Conservation (phyloP, 768 basidiomycete genomes). For the Hortiboletus flavorubellus region DNA sequence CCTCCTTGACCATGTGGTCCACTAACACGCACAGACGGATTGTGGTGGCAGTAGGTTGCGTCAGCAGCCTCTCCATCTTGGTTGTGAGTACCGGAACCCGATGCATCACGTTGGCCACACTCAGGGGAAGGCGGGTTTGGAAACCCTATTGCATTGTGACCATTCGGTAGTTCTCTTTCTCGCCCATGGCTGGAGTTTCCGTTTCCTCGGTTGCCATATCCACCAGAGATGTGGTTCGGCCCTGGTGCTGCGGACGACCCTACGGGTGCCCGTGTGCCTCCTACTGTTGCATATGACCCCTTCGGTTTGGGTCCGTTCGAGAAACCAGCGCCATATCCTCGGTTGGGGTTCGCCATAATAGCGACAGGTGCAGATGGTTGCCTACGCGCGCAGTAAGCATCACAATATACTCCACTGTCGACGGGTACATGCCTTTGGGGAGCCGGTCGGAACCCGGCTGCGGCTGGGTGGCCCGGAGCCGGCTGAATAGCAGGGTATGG, state of each 20-base stretch:
- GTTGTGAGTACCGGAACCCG: background rate
- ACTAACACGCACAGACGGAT: slow-evolving; percentile 22
- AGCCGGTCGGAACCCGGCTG: slow-evolving; percentile 65
- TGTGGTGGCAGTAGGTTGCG: background rate
- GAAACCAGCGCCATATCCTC: slow-evolving; percentile 32
- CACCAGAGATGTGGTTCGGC: background rate
- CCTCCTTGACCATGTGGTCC: slow-evolving; percentile 33
- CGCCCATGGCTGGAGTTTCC: slow-evolving; percentile 4
- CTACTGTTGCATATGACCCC: slow-evolving; percentile 10
- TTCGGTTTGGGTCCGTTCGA: slow-evolving; percentile 8
- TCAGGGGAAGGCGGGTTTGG: background rate
- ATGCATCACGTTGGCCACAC: background rate
- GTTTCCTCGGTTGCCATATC: slow-evolving; percentile 2
- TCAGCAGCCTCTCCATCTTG: slow-evolving; percentile 9
- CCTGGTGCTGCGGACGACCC: background rate
- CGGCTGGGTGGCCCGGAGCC: slow-evolving; percentile 48
- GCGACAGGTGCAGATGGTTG: slow-evolving; percentile 48
- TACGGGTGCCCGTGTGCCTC: background rate
- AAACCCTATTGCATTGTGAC: background rate
- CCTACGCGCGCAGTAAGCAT: slow-evolving; percentile 10
- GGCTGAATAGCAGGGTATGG: slow-evolving; percentile 62
- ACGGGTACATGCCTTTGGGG: slow-evolving; percentile 22
- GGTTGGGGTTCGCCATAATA: slow-evolving; percentile 77
- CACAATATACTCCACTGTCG: background rate
- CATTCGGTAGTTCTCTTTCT: slow-evolving; percentile 10